These are phyloP conservation scores for Diaporthe nobilis DNA, from an alignment of 2,329 filamentous ascomycete genomes.

Conservation along the genomic window DNA sequence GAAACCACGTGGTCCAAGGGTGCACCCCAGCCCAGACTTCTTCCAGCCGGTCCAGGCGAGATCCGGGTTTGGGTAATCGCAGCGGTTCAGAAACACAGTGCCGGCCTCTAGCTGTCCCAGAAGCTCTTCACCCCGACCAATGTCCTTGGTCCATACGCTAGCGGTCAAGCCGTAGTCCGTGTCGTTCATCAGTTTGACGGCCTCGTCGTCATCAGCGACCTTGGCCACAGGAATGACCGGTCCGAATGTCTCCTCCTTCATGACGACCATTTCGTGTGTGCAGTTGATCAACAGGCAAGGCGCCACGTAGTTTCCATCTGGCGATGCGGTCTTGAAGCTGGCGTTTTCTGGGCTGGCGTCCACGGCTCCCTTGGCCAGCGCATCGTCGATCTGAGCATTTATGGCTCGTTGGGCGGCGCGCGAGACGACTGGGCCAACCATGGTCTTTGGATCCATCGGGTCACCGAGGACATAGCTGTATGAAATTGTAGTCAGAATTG, in stretches of 20 bases:
- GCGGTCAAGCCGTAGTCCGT: not conserved
- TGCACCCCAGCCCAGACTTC: not conserved
- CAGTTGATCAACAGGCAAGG: not conserved
- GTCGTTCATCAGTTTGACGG: not conserved
- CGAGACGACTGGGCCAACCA: not conserved
- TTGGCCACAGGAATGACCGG: not conserved
- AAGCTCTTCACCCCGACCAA: not conserved
- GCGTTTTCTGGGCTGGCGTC: not conserved
- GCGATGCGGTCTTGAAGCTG: not conserved
- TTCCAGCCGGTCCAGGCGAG: not conserved
- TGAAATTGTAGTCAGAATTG: not conserved
- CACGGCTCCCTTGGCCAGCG: not conserved
- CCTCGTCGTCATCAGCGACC: not conserved
- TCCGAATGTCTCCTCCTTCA: not conserved
- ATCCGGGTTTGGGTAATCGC: not conserved
- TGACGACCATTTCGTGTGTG: not conserved
- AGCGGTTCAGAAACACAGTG: not conserved
- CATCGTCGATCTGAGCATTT: not conserved
- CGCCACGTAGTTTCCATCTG: not conserved
- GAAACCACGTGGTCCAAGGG: not conserved
- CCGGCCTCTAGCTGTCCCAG: not conserved
- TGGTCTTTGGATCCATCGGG: not conserved
- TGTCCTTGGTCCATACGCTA: not conserved
- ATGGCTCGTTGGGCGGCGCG: not conserved
- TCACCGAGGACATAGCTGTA: not conserved